A percentile compares a stretch with the other conserved stretches of the same genome.
phyloP scores from a whole-genome alignment of 2,329 filamentous ascomycete genomes.

The Fusarium newnesense region DNA sequence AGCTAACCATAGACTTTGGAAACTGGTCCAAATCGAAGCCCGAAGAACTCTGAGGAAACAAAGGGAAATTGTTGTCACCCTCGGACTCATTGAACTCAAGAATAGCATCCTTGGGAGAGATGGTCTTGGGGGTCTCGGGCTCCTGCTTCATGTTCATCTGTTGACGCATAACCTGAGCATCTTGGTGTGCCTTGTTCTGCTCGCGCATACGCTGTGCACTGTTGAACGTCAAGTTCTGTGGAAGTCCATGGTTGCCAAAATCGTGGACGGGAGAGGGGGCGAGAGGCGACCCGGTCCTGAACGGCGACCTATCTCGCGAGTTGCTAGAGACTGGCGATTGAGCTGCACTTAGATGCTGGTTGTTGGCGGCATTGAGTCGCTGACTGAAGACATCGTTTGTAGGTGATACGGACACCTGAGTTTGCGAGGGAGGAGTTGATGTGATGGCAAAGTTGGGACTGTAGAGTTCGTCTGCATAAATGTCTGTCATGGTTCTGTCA shows the following conservation, averaged over 20 bases:
- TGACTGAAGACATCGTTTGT: slow-evolving; percentile 75
- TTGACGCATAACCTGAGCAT: slow-evolving; percentile 59
- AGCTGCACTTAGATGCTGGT: slow-evolving; percentile 71
- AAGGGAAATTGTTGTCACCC: slow-evolving; percentile 73
- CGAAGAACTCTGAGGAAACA: slow-evolving; percentile 74
- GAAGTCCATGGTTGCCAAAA: slow-evolving; percentile 41
- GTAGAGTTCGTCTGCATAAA: slow-evolving; percentile 86
- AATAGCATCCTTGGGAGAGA: slow-evolving; percentile 92
- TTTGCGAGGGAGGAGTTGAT: slow-evolving; percentile 62
- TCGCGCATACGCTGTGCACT: slow-evolving; percentile 70
- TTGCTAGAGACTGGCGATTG: slow-evolving; percentile 60
- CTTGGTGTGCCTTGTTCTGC: slow-evolving; percentile 69
- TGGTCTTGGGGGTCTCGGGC: slow-evolving; percentile 76
- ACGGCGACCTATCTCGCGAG: slow-evolving; percentile 80
- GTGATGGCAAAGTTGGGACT: slow-evolving; percentile 73
- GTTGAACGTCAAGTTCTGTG: slow-evolving; percentile 52
- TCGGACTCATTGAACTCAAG: slow-evolving; percentile 85
- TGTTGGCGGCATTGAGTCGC: slow-evolving; percentile 81
- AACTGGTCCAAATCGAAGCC: slow-evolving; percentile 56
- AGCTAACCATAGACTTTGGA: slow-evolving; percentile 47
- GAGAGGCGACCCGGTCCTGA: slow-evolving; percentile 76
- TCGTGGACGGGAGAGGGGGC: slow-evolving; percentile 61
- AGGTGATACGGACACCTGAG: slow-evolving; percentile 59
- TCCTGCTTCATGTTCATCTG: slow-evolving; percentile 54
- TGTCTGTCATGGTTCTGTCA: slow-evolving; percentile 85